Conservation (phyloP, 306 rosid genomes). For the Lathyrus aphaca region DNA sequence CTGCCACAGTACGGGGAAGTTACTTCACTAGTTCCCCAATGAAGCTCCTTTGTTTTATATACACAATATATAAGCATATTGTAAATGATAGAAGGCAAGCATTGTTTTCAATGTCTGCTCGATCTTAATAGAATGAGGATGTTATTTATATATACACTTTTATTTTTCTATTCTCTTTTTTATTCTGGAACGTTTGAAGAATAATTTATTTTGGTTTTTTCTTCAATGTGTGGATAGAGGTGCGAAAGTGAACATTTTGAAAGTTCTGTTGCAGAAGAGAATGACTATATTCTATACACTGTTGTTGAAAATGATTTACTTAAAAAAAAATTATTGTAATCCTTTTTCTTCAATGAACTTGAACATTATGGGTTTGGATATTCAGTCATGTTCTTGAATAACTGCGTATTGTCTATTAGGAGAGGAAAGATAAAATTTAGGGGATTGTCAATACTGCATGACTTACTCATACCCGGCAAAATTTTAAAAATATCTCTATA, state of each 20-base stretch:
- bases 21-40: conserved; percentile 33
- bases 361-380: neutral
- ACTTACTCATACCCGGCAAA: no score
- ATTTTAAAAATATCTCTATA: no score
- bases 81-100: conserved; percentile 46
- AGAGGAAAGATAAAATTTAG: neutral
- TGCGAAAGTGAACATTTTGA: conserved; percentile 15
- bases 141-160: neutral
- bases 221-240: conserved; percentile 30
- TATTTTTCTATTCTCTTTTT: neutral
- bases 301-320: conserved; percentile 27
- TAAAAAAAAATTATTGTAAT: neutral
- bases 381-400: conserved; percentile 9
- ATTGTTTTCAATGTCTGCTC: conserved; percentile 44
- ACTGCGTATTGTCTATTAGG: neutral
- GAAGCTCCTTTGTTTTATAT: conserved; percentile 25
- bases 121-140: conserved; percentile 35
- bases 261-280: conserved; percentile 12
- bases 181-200: conserved; percentile 32
- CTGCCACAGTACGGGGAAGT: conserved; percentile 31
- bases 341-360: conserved; percentile 23
- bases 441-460: no score
- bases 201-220: conserved; percentile 25
- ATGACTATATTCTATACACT: neutral
- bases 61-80: conserved; percentile 40